A percentile compares a stretch with the other conserved stretches of the same genome.
phyloP scores from a whole-genome alignment of 2,329 filamentous ascomycete genomes.

The Juglanconis sp. region DNA sequence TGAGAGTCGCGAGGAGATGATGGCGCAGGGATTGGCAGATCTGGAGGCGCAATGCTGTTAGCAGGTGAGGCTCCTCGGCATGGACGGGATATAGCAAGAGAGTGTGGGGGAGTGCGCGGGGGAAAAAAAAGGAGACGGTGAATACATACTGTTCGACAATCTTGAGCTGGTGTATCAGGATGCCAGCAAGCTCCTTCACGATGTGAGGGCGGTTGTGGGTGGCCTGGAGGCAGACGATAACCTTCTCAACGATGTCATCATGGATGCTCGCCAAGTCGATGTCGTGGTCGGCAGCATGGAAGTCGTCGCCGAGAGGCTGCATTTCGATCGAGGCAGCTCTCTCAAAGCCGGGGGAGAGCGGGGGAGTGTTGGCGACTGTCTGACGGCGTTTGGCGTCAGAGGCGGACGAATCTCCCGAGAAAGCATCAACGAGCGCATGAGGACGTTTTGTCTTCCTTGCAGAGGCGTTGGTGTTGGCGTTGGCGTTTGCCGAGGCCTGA shows the following conservation, averaged over 20 bases:
- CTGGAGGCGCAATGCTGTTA: slow-evolving; percentile 46
- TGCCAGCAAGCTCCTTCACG: slow-evolving; percentile 85
- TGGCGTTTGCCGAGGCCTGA: slow-evolving; percentile 14
- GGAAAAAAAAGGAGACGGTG: slow-evolving; percentile 16
- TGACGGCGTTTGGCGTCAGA: slow-evolving; percentile 29
- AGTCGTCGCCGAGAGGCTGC: slow-evolving; percentile 31
- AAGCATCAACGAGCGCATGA: slow-evolving; percentile 49
- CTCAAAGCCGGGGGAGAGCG: slow-evolving; percentile 61
- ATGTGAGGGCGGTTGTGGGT: slow-evolving; percentile 90
- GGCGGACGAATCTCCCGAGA: slow-evolving; percentile 26
- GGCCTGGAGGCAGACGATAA: slow-evolving; percentile 82
- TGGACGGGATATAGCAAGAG: neutral
- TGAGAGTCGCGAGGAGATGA: slow-evolving; percentile 88
- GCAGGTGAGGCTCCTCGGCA: slow-evolving; percentile 26
- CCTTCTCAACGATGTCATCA: slow-evolving; percentile 91
- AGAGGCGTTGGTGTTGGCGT: slow-evolving; percentile 35
- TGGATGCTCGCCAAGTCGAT: slow-evolving; percentile 82
- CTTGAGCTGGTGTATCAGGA: slow-evolving; percentile 72
- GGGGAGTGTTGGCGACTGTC: slow-evolving; percentile 70
- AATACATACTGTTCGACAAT: slow-evolving; percentile 84
- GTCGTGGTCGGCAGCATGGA: slow-evolving; percentile 38
- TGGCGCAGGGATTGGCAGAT: slow-evolving; percentile 91
- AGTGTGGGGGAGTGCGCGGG: slow-evolving; percentile 15
- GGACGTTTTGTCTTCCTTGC: slow-evolving; percentile 75
- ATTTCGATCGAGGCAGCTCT: slow-evolving; percentile 37